These are phyloP conservation scores for Corymbia calophylla DNA, from an alignment of 441 rosid genomes.

Conservation along the genomic window DNA sequence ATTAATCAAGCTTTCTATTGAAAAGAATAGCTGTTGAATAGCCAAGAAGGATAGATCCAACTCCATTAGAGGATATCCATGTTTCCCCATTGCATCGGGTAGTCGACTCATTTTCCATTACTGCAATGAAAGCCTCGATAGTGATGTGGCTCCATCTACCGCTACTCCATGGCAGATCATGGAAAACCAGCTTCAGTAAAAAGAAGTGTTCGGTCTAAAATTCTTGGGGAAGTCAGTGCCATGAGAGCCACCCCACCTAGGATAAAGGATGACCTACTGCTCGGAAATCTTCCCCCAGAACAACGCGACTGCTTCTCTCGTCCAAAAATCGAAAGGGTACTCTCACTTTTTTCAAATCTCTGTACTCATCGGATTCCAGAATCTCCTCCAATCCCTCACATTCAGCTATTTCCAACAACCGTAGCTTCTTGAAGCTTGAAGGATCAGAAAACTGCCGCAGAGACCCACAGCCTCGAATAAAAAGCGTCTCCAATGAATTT, in stretches of 20 bases:
- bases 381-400: too few species aligned
- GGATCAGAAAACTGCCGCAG: too few species aligned
- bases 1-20: neutral
- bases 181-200: neutral
- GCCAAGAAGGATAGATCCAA: neutral
- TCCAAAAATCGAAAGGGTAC: too few species aligned
- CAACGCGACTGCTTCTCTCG: too few species aligned
- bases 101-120: neutral
- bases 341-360: too few species aligned
- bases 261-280: too few species aligned
- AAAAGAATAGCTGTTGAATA: neutral
- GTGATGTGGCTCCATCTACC: neutral
- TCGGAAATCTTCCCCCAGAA: too few species aligned
- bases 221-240: neutral
- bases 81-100: neutral
- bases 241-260: neutral
- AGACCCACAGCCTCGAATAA: rapidly evolving
- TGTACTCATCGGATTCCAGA: too few species aligned
- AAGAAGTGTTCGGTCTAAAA: neutral
- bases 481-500: rapidly evolving
- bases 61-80: neutral
- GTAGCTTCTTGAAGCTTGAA: too few species aligned
- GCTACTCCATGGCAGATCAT: neutral
- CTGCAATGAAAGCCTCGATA: too few species aligned
- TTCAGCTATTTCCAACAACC: too few species aligned